A percentile compares a stretch with the other conserved stretches of the same genome.
These are phyloP conservation scores for Nakaseomyces bracarensis DNA, from an alignment of 1,139 yeast species.

Conservation along the genomic window DNA sequence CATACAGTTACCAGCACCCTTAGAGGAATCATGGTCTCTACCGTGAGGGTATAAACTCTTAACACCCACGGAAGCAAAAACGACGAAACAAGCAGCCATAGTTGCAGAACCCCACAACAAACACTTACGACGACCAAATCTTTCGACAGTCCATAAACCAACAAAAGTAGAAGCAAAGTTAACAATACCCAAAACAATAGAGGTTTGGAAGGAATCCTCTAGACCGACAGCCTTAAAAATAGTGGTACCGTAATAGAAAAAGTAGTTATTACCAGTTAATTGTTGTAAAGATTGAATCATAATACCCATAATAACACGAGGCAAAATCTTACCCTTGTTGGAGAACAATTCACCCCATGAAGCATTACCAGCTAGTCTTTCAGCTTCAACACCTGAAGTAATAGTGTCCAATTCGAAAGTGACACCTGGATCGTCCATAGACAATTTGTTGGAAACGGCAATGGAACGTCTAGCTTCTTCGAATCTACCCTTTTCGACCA, in stretches of 20 bases:
- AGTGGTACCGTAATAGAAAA: slow-evolving; percentile 9
- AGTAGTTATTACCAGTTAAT: slow-evolving; percentile 8
- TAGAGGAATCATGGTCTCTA: slow-evolving; percentile 39
- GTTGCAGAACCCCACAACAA: slow-evolving; percentile 52
- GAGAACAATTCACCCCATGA: slow-evolving; percentile 33
- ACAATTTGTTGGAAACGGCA: slow-evolving; percentile 38
- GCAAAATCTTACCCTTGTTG: slow-evolving; percentile 36
- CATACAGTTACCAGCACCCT: slow-evolving; percentile 18
- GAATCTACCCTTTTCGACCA: slow-evolving; percentile 42
- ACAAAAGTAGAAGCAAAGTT: slow-evolving; percentile 64
- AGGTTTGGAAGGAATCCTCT: slow-evolving; percentile 58
- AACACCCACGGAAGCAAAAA: slow-evolving; percentile 59
- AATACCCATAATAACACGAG: slow-evolving; percentile 55
- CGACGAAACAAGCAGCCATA: slow-evolving; percentile 53
- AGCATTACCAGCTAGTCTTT: slow-evolving; percentile 31
- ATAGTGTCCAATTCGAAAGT: slow-evolving; percentile 50
- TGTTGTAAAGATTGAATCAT: slow-evolving; percentile 39
- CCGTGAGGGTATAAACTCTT: slow-evolving; percentile 48
- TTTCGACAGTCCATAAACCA: slow-evolving; percentile 56
- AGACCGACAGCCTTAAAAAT: slow-evolving; percentile 36
- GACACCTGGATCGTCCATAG: slow-evolving; percentile 39
- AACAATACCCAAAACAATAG: slow-evolving; percentile 65
- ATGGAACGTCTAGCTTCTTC: slow-evolving; percentile 48
- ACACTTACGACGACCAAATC: slow-evolving; percentile 56
- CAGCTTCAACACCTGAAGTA: slow-evolving; percentile 49